Base-by-base conservation (phyloP, 306 rosid species). In the Cicer cuneatum region DNA sequence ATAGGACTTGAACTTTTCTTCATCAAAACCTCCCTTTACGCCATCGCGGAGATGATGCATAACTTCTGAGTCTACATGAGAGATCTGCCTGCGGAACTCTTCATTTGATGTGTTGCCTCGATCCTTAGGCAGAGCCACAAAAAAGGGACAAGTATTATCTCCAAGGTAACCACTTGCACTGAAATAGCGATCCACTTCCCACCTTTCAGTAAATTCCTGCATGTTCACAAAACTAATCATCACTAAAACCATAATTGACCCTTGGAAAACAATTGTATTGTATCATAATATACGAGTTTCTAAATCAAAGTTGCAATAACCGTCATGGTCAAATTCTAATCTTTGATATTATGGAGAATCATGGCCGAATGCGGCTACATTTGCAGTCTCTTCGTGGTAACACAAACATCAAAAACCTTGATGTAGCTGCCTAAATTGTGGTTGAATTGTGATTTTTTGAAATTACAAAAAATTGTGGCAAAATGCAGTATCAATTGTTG, bases 121-220 rank as follows among this genome's bases (percentile, higher is more conserved):
- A 67, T 91, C 98, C 87, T 94, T 91, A 7, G 97, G 97, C 68
- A 94, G 73, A 63, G 98, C 98, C 35, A 93, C 98, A 81, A 87
- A 94, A 74, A 80, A 94, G 11, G 97, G 98, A 81, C 53, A 88
- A 7, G 87, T 82, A 75, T 67, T 82, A 52, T 94, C 98, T 65
- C 98, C 97, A 43, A 94, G 91, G 82, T 91, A 94, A 75, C 97
- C 95, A 74, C 91, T 90, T 68, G 96, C 98, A 86, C 98, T 90
- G 87, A 94, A 85, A 84, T 94, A 94, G 10, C 93, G 89, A 85
- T 94, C 98, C 82, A 94, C 98, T 86, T 94, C 98, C 98, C 97
- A 94, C 72, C 96, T 73, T 45, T 94, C 98, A 81, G 85, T 59
- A 71, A 94, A 94, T 77, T 94, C 98, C 98, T 94, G 88, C 82